A percentile compares a stretch with the other conserved stretches of the same genome.
Conservation (phyloP, 2,329 filamentous ascomycete species). For the Dactylellina sp. region DNA sequence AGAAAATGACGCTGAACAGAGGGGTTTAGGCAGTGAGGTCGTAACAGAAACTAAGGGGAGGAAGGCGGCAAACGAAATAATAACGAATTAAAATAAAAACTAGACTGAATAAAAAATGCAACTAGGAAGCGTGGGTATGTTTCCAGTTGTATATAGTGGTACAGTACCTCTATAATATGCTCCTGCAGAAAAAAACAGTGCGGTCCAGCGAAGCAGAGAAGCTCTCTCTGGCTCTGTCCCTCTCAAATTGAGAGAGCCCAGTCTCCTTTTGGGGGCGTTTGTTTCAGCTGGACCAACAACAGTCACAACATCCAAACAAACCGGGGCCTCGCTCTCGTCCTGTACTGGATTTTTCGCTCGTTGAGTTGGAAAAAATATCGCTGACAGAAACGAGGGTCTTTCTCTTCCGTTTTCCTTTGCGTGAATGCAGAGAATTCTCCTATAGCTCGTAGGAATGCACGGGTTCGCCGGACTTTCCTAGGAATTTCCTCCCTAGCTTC, state of each 20-base stretch:
- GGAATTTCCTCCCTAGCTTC: slow-evolving; percentile 42
- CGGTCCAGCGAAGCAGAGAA: too few species aligned
- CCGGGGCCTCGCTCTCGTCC: slow-evolving; percentile 5
- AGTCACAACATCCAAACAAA: slow-evolving; percentile 49
- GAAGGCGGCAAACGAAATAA: slow-evolving; percentile 28
- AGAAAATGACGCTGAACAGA: slow-evolving; percentile 42
- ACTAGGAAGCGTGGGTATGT: neutral
- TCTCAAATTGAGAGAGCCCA: neutral
- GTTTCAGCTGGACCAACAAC: slow-evolving; percentile 50
- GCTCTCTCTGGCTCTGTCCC: too few species aligned
- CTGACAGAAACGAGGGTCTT: slow-evolving; percentile 33
- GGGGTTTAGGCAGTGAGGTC: slow-evolving; percentile 18
- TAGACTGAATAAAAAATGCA: slow-evolving; percentile 7
- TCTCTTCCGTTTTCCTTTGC: slow-evolving; percentile 23
- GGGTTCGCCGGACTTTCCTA: slow-evolving; percentile 43
- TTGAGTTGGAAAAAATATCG: slow-evolving; percentile 17
- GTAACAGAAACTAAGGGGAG: slow-evolving; percentile 3
- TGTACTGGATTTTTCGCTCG: slow-evolving; percentile 23
- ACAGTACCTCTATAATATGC: neutral
- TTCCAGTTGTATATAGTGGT: neutral
- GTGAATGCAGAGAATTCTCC: slow-evolving; percentile 33
- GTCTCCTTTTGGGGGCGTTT: slow-evolving; percentile 25
- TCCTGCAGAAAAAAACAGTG: too few species aligned
- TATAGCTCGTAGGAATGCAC: slow-evolving; percentile 40
- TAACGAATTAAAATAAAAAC: slow-evolving; percentile 14